A percentile compares a stretch with the other conserved stretches of the same genome.
Evolutionary conservation across 2,329 filamentous ascomycete genomes (phyloP).

Genomic region (Bipolaris cookei): DNA sequence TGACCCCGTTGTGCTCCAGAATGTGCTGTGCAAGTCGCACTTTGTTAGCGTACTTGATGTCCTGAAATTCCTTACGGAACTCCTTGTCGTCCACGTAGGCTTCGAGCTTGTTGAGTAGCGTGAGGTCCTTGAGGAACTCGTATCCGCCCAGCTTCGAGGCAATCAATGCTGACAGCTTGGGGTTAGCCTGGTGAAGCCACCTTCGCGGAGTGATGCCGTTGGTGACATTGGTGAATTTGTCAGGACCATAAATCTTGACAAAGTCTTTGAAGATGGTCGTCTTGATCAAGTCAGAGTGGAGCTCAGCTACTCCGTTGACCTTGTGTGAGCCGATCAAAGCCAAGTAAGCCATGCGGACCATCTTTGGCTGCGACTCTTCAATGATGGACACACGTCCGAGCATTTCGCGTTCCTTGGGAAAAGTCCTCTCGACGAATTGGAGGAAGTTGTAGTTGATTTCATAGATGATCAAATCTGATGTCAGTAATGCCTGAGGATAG

Average conservation of each 20-base stretch:
- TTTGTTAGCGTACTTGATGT: conserved; percentile 98
- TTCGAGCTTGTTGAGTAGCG: conserved; percentile 84
- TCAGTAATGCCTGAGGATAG: conserved; percentile 4
- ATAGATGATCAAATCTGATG: conserved; percentile 75
- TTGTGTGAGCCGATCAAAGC: conserved; percentile 98
- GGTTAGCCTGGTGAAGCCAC: conserved; percentile 98
- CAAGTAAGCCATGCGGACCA: conserved; percentile 96
- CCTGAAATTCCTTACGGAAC: conserved; percentile 93
- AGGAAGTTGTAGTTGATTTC: conserved; percentile 97
- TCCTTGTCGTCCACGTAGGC: conserved; percentile 80
- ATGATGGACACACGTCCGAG: conserved; percentile 92
- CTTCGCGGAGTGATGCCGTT: conserved; percentile 96
- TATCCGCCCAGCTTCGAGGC: conserved; percentile 84
- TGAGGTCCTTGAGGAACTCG: conserved; percentile 89
- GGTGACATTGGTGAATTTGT: conserved; percentile 99
- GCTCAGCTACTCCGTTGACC: conserved; percentile 96
- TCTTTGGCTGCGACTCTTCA: conserved; percentile 94
- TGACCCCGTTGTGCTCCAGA: conserved; percentile 77
- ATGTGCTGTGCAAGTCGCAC: conserved; percentile 90
- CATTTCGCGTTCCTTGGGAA: conserved; percentile 88
- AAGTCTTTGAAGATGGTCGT: conserved; percentile 99
- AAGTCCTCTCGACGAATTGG: conserved; percentile 85
- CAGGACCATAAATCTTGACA: conserved; percentile 88
- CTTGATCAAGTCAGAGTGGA: conserved; percentile 97
- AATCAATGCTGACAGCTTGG: conserved; percentile 87